phyloP scores from a whole-genome alignment of 108 stramenopile genomes.

The Seminavis robusta region DNA sequence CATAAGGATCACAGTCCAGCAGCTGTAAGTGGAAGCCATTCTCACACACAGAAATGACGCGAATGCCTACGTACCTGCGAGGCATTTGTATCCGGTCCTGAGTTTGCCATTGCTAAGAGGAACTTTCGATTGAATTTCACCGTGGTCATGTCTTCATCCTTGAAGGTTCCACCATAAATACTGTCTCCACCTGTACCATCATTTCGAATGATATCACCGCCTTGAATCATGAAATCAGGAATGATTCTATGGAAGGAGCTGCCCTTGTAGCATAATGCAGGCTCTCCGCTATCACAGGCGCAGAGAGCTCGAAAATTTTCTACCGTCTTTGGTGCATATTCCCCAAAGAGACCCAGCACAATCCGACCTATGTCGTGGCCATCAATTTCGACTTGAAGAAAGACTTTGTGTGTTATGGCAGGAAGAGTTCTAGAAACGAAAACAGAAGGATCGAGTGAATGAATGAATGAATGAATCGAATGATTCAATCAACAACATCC shows the following conservation, averaged over 20 bases:
- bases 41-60: too few species aligned
- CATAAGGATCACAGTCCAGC: too few species aligned
- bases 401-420: conserved; percentile 73
- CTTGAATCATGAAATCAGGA: conserved; percentile 93
- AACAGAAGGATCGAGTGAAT: conserved; percentile 1
- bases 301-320: conserved; percentile 90
- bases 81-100: conserved; percentile 78
- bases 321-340: conserved; percentile 83
- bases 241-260: conserved; percentile 74
- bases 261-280: conserved; percentile 67
- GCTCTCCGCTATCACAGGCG: conserved; percentile 71
- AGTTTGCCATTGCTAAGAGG: conserved; percentile 79
- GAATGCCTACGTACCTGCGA: too few species aligned
- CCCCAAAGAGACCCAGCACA: conserved; percentile 89
- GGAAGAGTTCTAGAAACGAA: conserved; percentile 54
- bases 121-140: conserved; percentile 86
- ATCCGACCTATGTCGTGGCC: conserved; percentile 47
- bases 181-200: conserved; percentile 94
- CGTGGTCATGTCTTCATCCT: conserved; percentile 83
- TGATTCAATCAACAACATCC: background rate
- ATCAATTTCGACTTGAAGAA: conserved; percentile 56
- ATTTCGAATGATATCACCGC: conserved; percentile 84
- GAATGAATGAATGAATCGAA: background rate
- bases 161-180: conserved; percentile 83
- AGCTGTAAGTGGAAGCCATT: too few species aligned